Evolutionary conservation across 192 early-diverging fungal species (phyloP).

Genomic region (Podila clonocystis): DNA sequence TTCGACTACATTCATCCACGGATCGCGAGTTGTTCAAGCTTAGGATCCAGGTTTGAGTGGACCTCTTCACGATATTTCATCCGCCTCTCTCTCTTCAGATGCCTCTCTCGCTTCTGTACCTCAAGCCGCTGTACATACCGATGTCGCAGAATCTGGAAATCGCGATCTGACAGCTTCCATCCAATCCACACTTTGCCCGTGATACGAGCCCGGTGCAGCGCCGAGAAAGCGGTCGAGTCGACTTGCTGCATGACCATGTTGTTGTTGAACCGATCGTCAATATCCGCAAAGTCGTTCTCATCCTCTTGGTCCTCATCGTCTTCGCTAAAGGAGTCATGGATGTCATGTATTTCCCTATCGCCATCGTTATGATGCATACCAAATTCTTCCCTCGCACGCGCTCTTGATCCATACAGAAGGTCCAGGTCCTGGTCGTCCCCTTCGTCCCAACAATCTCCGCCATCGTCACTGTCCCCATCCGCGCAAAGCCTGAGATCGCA

Average conservation of each 20-base stretch:
- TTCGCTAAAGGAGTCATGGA: neutral
- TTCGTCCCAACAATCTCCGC: neutral
- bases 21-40: no score
- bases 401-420: neutral
- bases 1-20: no score
- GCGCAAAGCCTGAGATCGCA: slow-evolving; percentile 4
- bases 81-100: neutral
- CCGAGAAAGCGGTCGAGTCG: slow-evolving; percentile 14
- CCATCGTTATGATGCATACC: neutral
- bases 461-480: neutral
- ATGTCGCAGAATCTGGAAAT: slow-evolving; percentile 8
- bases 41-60: neutral
- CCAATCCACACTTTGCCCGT: slow-evolving; percentile 49
- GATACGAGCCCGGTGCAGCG: slow-evolving; percentile 28
- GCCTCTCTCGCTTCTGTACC: neutral
- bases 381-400: neutral
- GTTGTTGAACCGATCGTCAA: slow-evolving; percentile 17
- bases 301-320: neutral
- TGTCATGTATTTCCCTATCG: neutral
- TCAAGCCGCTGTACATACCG: neutral
- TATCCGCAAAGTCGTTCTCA: neutral
- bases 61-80: neutral
- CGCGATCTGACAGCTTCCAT: slow-evolving; percentile 19
- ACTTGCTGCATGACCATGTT: slow-evolving; percentile 48
- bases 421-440: neutral